phyloP scores from a whole-genome alignment of 164 flowering plant species.

The Santalum album region DNA sequence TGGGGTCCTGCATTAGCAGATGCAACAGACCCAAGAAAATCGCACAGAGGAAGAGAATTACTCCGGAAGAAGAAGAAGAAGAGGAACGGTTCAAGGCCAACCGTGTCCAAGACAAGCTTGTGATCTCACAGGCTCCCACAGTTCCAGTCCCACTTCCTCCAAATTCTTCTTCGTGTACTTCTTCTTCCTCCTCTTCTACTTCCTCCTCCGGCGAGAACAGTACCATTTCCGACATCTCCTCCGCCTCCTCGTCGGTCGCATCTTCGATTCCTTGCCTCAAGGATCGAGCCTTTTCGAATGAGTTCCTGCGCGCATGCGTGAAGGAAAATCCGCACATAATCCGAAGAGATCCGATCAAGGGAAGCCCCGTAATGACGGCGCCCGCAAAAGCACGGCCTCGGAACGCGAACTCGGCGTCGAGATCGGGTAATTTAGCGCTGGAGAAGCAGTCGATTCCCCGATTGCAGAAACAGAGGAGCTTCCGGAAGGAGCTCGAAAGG shows the following conservation, averaged over 20 bases:
- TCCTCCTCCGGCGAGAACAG: conserved; percentile 15
- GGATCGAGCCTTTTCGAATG: conserved; percentile 50
- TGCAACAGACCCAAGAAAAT: conserved; percentile 29
- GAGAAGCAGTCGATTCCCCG: conserved; percentile 25
- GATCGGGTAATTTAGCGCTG: neutral
- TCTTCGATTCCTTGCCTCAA: conserved; percentile 19
- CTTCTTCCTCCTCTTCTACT: conserved; percentile 19
- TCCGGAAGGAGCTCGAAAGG: conserved; percentile 22
- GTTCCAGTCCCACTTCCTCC: conserved; percentile 5
- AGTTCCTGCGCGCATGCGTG: conserved; percentile 42
- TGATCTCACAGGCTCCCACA: conserved; percentile 29
- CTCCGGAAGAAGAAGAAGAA: conserved; percentile 5
- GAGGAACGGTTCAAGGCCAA: too few species aligned
- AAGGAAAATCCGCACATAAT: conserved; percentile 58
- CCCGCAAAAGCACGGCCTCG: neutral
- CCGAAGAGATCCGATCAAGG: conserved; percentile 15
- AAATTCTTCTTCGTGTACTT: conserved; percentile 7
- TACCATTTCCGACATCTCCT: conserved; percentile 7
- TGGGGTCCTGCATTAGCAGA: conserved; percentile 76
- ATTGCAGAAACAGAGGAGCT: conserved; percentile 31
- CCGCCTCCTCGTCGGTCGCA: conserved; percentile 11
- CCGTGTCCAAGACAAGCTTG: conserved; percentile 49
- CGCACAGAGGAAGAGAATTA: neutral
- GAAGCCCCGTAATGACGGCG: conserved; percentile 1
- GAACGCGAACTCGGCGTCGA: neutral